Conservation (phyloP, 768 basidiomycete species). For the Lactarius vividus region DNA sequence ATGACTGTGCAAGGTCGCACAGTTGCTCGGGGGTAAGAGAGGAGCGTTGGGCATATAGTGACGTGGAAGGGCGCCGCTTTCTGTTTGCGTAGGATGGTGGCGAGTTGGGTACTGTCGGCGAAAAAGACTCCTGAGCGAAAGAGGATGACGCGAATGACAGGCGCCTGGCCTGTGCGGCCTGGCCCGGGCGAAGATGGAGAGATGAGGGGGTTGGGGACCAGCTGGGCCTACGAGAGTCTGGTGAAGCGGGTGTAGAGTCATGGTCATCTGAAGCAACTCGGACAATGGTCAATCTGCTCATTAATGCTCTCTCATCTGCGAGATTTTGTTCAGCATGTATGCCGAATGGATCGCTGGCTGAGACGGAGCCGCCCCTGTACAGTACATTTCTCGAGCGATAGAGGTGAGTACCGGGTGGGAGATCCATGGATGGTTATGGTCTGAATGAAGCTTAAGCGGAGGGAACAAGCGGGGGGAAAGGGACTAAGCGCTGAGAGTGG, state of each 20-base stretch:
- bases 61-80: constrained; percentile 20
- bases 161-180: constrained; percentile 14
- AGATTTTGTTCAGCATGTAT: constrained; percentile 17
- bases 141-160: constrained; percentile 28
- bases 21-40: constrained; percentile 25
- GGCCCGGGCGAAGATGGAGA: background rate
- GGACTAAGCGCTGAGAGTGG: background rate
- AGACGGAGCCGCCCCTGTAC: constrained; percentile 20
- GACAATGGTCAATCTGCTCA: constrained; percentile 26
- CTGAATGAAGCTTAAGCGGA: background rate
- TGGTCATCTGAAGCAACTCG: constrained; percentile 21
- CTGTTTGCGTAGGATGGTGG: constrained; percentile 18
- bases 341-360: constrained; percentile 26
- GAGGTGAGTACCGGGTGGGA: background rate
- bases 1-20: constrained; percentile 25
- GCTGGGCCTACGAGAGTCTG: constrained; percentile 12
- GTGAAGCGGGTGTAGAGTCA: constrained; percentile 1
- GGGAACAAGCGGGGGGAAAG: background rate
- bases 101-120: constrained; percentile 3
- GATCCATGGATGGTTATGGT: constrained; percentile 12
- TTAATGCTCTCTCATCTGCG: constrained; percentile 22
- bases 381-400: constrained; percentile 14
- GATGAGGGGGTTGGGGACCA: constrained; percentile 9
- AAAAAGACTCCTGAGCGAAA: constrained; percentile 15
- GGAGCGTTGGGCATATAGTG: constrained; percentile 19